Conservation (phyloP, 2,329 filamentous ascomycete species). For the Emericellopsis atlantica region DNA sequence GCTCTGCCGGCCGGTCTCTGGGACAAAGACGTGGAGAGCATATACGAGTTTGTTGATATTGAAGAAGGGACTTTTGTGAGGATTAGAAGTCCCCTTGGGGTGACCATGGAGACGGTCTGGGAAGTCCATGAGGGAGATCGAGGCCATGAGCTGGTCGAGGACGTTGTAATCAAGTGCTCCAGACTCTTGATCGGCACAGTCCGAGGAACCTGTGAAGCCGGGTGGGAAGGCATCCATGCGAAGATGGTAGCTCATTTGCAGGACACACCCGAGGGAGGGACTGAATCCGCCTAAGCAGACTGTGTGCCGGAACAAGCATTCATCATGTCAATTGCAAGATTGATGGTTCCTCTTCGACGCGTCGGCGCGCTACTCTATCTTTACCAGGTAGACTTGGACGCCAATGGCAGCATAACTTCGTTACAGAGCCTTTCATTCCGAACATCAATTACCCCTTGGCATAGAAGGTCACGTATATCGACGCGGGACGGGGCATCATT, state of each 20-base stretch:
- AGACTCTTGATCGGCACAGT: constrained; percentile 34
- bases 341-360: too few species aligned
- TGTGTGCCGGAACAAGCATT: too few species aligned
- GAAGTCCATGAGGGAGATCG: constrained; percentile 18
- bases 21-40: constrained; percentile 40
- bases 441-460: too few species aligned
- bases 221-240: constrained; percentile 36
- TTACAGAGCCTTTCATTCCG: too few species aligned
- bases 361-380: too few species aligned
- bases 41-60: constrained; percentile 38
- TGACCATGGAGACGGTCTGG: constrained; percentile 43
- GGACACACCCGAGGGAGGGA: neutral
- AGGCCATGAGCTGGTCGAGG: constrained; percentile 32
- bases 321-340: too few species aligned
- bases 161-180: constrained; percentile 35
- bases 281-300: neutral
- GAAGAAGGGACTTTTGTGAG: constrained; percentile 37
- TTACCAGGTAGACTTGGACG: too few species aligned
- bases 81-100: constrained; percentile 34
- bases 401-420: too few species aligned
- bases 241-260: constrained; percentile 20
- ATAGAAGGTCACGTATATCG: too few species aligned
- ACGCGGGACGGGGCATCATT: too few species aligned
- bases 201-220: constrained; percentile 35
- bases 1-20: constrained; percentile 41